Percentiles rank a stretch among this genome's conserved stretches.
Evolutionary conservation across 371 early-diverging fungal species (phyloP).

Genomic region (Mortierella sp.): DNA sequence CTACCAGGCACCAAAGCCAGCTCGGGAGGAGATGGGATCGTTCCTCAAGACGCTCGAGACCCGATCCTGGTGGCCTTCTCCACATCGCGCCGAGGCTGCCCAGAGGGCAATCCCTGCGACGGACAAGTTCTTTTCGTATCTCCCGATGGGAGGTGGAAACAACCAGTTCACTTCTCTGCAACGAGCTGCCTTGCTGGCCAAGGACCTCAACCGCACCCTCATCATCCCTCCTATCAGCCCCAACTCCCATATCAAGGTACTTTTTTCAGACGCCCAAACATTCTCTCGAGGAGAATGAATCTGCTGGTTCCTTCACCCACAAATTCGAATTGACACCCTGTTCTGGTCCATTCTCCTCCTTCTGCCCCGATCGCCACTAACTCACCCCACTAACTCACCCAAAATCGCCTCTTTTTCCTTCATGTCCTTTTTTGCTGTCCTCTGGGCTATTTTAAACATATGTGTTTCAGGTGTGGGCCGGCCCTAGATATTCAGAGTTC

Average conservation of each 20-base stretch:
- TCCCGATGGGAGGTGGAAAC: constrained; percentile 54
- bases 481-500: constrained; percentile 44
- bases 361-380: background rate
- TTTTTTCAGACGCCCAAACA: background rate
- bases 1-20: constrained; percentile 18
- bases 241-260: constrained; percentile 55
- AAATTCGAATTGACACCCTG: background rate
- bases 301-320: too few relatives aligned
- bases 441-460: background rate
- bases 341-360: background rate
- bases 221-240: constrained; percentile 50
- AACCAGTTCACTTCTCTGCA: constrained; percentile 51
- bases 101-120: background rate
- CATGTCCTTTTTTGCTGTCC: background rate
- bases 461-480: constrained; percentile 34
- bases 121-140: constrained; percentile 27
- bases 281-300: too few relatives aligned
- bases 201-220: constrained; percentile 43
- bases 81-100: background rate
- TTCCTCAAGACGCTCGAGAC: constrained; percentile 37
- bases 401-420: background rate
- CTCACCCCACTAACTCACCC: background rate
- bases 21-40: constrained; percentile 41
- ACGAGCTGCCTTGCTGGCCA: constrained; percentile 46
- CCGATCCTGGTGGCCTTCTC: constrained; percentile 22